A percentile compares a stretch with the other conserved stretches of the same genome.
These are phyloP conservation scores for Amniculicola lignicola DNA, from an alignment of 495 filamentous ascomycete species.

Conservation along the genomic window DNA sequence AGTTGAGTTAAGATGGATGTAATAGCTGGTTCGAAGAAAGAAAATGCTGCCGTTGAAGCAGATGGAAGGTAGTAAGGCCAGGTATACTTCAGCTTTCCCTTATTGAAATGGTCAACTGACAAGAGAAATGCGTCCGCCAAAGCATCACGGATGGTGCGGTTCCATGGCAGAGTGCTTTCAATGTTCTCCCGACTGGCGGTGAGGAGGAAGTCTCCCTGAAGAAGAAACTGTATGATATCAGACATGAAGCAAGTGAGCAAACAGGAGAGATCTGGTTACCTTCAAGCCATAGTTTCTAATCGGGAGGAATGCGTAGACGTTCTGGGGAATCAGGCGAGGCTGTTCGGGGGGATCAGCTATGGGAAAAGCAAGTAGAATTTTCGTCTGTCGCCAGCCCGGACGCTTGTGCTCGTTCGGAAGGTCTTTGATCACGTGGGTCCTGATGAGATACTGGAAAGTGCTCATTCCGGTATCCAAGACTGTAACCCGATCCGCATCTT, in stretches of 20 bases:
- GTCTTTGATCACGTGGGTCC: neutral
- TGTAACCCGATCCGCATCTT: neutral
- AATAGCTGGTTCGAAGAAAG: neutral
- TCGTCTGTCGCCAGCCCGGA: no score
- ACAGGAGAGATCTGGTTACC: neutral
- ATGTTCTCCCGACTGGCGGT: slow-evolving; percentile 5
- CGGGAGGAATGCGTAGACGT: neutral
- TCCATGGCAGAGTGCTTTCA: neutral
- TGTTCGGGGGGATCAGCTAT: neutral
- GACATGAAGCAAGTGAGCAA: neutral
- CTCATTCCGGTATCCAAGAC: neutral
- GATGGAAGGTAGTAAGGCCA: neutral
- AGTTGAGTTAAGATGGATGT: neutral
- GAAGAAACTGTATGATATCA: neutral
- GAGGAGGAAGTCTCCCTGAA: slow-evolving; percentile 1
- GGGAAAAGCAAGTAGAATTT: slow-evolving; percentile 1
- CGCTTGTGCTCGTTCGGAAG: neutral
- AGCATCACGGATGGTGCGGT: neutral
- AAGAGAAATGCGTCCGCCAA: neutral
- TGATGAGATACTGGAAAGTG: neutral
- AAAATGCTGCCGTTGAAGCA: neutral
- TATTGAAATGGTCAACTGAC: neutral
- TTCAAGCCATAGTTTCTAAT: slow-evolving; percentile 1
- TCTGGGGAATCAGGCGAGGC: neutral
- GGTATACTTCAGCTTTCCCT: neutral